These are phyloP conservation scores for Alternaria incomplexa DNA, from an alignment of 2,329 filamentous ascomycete species.

Conservation along the genomic window DNA sequence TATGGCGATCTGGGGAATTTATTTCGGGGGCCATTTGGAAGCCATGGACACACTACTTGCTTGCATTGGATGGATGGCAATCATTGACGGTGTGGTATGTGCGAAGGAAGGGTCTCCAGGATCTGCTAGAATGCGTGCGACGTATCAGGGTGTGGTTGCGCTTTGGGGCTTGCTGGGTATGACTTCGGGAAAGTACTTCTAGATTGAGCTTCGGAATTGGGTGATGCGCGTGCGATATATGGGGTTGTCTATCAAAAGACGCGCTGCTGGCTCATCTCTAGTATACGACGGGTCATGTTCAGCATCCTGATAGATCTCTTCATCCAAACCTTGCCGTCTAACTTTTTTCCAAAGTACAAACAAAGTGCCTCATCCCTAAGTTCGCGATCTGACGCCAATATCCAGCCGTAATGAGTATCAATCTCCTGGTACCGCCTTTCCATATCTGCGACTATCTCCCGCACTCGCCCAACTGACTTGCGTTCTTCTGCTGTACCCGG, in stretches of 20 bases:
- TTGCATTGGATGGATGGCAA: slow-evolving; percentile 21
- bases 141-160: slow-evolving; percentile 17
- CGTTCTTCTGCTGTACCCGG: not conserved
- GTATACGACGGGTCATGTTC: not conserved
- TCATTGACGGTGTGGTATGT: slow-evolving; percentile 22
- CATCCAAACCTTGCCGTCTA: not conserved
- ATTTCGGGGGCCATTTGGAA: slow-evolving; percentile 23
- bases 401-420: slow-evolving; percentile 13
- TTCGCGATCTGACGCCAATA: slow-evolving; percentile 5
- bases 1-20: slow-evolving; percentile 8
- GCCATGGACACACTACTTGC: slow-evolving; percentile 25
- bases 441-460: not conserved
- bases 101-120: slow-evolving; percentile 16
- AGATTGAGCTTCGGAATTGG: not conserved
- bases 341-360: not conserved
- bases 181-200: slow-evolving; percentile 24
- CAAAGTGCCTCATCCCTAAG: not conserved
- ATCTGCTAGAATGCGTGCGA: slow-evolving; percentile 11
- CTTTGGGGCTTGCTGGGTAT: slow-evolving; percentile 24
- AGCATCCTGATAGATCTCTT: not conserved
- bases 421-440: not conserved
- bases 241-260: not conserved
- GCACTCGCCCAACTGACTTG: not conserved
- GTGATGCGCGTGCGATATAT: not conserved
- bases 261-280: not conserved